Evolutionary conservation across 768 basidiomycete genomes (phyloP).

Genomic region (Trametes gibbosa): DNA sequence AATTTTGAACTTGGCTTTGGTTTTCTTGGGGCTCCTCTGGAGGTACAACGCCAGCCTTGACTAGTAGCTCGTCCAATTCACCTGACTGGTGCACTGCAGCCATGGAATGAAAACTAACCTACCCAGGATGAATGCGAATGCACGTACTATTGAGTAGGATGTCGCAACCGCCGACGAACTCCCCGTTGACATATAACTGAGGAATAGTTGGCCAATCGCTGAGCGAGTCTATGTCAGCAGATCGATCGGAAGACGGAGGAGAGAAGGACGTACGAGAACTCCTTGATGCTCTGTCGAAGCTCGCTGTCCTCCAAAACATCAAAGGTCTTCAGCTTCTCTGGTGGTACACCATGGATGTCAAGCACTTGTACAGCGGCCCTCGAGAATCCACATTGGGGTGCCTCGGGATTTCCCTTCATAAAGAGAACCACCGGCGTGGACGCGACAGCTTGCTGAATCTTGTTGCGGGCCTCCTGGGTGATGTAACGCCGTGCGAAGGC

Average conservation of each 20-base stretch:
- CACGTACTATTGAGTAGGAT: slow-evolving; percentile 77
- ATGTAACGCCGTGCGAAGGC: slow-evolving; percentile 47
- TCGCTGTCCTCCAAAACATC: slow-evolving; percentile 87
- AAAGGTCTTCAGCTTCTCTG: slow-evolving; percentile 83
- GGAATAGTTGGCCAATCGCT: slow-evolving; percentile 99
- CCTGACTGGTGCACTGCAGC: slow-evolving; percentile 91
- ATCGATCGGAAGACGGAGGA: neutral
- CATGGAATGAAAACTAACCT: neutral
- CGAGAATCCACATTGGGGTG: slow-evolving; percentile 94
- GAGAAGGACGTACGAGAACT: slow-evolving; percentile 78
- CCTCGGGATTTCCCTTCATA: slow-evolving; percentile 93
- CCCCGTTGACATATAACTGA: slow-evolving; percentile 90
- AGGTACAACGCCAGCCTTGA: slow-evolving; percentile 67
- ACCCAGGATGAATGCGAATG: neutral
- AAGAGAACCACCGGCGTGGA: slow-evolving; percentile 86
- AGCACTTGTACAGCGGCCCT: slow-evolving; percentile 90
- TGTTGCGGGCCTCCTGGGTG: slow-evolving; percentile 56
- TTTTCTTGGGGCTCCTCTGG: slow-evolving; percentile 30
- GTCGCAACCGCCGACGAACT: slow-evolving; percentile 97
- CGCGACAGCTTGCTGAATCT: slow-evolving; percentile 72
- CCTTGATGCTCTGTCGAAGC: slow-evolving; percentile 84
- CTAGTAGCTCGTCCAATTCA: slow-evolving; percentile 81
- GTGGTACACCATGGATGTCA: slow-evolving; percentile 75
- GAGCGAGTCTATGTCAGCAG: slow-evolving; percentile 5
- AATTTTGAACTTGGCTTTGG: slow-evolving; percentile 9